Evolutionary conservation across 257 asterid genomes (phyloP), one percentile per base, ranked within the genome.

Genomic region (Solanum phureja): DNA sequence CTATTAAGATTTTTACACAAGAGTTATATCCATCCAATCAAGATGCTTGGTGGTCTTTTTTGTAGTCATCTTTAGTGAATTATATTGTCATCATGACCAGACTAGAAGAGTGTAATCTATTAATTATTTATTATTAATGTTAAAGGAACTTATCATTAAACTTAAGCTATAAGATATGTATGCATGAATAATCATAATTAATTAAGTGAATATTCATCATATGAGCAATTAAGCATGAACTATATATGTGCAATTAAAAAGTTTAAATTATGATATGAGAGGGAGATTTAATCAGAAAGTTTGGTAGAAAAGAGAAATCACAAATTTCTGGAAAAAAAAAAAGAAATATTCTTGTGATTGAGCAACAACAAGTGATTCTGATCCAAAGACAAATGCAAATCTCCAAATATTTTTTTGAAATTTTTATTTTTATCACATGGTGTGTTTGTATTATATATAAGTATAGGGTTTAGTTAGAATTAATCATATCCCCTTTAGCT

Each of bases 281-380:
- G 92, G 90, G 94, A 93, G 77, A 72, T 90, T 87, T 87, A 83
- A 92, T 90, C 95, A 86, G 93, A 91, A 90, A 40, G 93, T 93
- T 93, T 92, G 95, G 95, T 92, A 87, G 74, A 86, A 58, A 38
- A 81, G 52, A 86, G 86, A 89, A 90, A 89, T 86, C 81, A 87
- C 33, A 74, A 88, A 66, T 29, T 83, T 27, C 40, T 86, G 31
- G 29, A n/a, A 23, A 31, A 31, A 33, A 62, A 31, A 89, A 62
- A 52, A 52, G 3, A 14, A 2, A 87, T 12, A 66, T 66, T 90
- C 49, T 88, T 87, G 87, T 89, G 94, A 92, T 92, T 40, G 93
- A 89, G 91, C 94, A 92, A 93, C 95, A 89, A 73, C 88, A 88
- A 89, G 85, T 90, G 90, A 90, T 87, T 81, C 88, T 86, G 83